A percentile compares a stretch with the other conserved stretches of the same genome.
These are phyloP conservation scores for Trichosanthes cucumerina DNA, from an alignment of 306 rosid species.

Conservation along the genomic window DNA sequence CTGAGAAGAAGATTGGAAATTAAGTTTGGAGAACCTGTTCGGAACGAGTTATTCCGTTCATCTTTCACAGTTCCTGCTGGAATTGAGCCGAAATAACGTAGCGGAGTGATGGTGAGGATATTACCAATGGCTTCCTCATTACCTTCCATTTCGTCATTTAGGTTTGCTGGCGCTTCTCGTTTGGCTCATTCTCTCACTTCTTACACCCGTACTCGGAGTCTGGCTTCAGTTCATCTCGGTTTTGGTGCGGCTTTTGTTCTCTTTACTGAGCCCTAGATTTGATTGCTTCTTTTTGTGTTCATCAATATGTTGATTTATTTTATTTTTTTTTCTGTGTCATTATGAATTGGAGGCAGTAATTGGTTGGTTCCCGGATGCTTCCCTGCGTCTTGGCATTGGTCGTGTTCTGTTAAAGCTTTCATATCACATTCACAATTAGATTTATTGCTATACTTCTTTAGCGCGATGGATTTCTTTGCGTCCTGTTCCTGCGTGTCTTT, in stretches of 20 bases:
- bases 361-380: neutral
- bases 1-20: neutral
- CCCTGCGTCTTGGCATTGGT: neutral
- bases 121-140: constrained; percentile 70
- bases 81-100: neutral
- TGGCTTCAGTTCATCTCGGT: constrained; percentile 29
- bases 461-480: neutral
- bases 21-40: neutral
- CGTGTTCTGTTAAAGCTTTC: neutral
- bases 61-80: neutral
- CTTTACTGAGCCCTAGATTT: neutral
- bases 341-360: neutral
- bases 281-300: constrained; percentile 4
- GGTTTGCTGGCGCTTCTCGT: constrained; percentile 33
- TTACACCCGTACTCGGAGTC: constrained; percentile 29
- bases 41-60: neutral
- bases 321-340: neutral
- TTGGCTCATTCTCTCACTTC: constrained; percentile 30
- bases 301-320: neutral
- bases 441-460: neutral
- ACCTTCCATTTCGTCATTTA: constrained; percentile 61
- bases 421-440: neutral
- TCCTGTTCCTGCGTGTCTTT: neutral
- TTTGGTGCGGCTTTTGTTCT: constrained; percentile 25
- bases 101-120: constrained; percentile 41